Evolutionary conservation across 768 basidiomycete species (phyloP).

Genomic region (Hemileccinum impolitum): DNA sequence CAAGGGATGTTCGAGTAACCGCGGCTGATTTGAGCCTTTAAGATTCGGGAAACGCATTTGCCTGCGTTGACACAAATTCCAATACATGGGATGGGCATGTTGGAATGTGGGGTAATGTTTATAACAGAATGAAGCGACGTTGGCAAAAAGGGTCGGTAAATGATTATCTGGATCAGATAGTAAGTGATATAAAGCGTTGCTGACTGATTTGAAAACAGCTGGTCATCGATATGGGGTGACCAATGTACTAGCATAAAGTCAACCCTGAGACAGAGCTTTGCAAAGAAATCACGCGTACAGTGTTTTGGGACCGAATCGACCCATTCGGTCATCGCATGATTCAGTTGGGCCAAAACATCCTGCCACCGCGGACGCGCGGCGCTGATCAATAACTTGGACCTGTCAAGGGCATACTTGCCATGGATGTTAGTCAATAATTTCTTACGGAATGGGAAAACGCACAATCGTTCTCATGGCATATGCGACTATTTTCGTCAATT

Average conservation of each 20-base stretch:
- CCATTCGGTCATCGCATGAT: conserved; percentile 72
- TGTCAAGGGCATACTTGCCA: conserved; percentile 65
- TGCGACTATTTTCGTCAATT: conserved; percentile 65
- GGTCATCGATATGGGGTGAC: conserved; percentile 50
- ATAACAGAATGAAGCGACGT: conserved; percentile 29
- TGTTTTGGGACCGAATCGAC: conserved; percentile 64
- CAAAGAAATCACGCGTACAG: conserved; percentile 39
- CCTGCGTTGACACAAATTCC: conserved; percentile 60
- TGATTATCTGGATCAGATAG: conserved; percentile 59
- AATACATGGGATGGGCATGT: conserved; percentile 47
- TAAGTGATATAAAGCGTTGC: conserved; percentile 56
- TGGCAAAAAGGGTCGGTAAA: conserved; percentile 68
- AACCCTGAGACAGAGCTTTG: not conserved
- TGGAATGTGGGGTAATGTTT: conserved; percentile 24
- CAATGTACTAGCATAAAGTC: conserved; percentile 45
- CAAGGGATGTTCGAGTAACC: conserved; percentile 43
- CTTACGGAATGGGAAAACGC: conserved; percentile 21
- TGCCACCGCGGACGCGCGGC: conserved; percentile 52
- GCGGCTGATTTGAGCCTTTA: conserved; percentile 47
- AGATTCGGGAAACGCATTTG: conserved; percentile 55
- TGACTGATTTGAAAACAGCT: conserved; percentile 52
- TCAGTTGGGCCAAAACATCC: conserved; percentile 63
- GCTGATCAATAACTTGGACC: conserved; percentile 52
- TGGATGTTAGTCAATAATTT: not conserved
- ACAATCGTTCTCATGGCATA: conserved; percentile 70